Evolutionary conservation across 495 filamentous ascomycete species (phyloP).

Genomic region (Jackrogersella multiformis): DNA sequence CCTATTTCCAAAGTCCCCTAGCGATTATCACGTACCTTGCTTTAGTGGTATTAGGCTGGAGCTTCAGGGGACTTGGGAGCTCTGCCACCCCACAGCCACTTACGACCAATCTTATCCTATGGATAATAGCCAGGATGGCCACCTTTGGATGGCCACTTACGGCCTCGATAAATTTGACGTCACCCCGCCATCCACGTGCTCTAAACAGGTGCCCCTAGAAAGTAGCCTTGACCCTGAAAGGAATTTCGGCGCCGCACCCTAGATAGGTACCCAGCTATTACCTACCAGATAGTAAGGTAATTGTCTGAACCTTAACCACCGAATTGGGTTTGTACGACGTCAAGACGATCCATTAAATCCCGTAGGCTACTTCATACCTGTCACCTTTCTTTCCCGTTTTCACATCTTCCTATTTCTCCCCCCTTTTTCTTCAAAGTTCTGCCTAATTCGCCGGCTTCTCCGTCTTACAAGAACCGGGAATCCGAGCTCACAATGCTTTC

Average conservation of each 20-base stretch:
- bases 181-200: conserved; percentile 13
- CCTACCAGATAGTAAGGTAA: too few species aligned
- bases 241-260: conserved; percentile 1
- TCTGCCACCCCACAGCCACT: conserved; percentile 5
- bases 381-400: background rate
- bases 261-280: too few species aligned
- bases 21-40: conserved; percentile 12
- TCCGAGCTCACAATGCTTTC: background rate
- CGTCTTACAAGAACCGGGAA: background rate
- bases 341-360: conserved; percentile 15
- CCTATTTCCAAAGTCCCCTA: background rate
- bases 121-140: too few species aligned
- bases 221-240: background rate
- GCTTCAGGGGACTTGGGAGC: conserved; percentile 13
- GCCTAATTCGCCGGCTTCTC: too few species aligned
- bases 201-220: background rate
- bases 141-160: background rate
- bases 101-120: too few species aligned
- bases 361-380: background rate
- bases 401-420: too few species aligned
- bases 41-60: conserved; percentile 2
- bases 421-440: too few species aligned
- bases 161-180: conserved; percentile 19
- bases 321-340: conserved; percentile 24
- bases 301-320: conserved; percentile 10